A percentile compares a stretch with the other conserved stretches of the same genome.
Evolutionary conservation across 805 yeast genomes (phyloP).

Genomic region (Saccharomycopsis fermentans): DNA sequence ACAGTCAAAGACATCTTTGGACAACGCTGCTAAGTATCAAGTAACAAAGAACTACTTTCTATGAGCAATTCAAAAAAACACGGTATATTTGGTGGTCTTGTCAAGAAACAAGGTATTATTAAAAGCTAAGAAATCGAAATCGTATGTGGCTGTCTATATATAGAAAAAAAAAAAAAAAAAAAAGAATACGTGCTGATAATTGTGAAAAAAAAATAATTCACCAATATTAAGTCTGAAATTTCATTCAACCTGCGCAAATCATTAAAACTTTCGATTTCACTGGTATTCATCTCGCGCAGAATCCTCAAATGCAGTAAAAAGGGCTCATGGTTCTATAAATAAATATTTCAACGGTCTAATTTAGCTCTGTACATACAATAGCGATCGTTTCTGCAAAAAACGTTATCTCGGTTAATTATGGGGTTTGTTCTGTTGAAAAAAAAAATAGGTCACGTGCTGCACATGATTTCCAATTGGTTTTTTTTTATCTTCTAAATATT

Average conservation of each 20-base stretch:
- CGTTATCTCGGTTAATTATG: background rate
- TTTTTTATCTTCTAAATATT: background rate
- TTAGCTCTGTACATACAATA: too few species aligned
- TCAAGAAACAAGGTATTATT: too few species aligned
- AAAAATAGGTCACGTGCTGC: background rate
- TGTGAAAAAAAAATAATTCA: background rate
- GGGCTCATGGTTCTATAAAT: too few species aligned
- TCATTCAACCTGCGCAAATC: background rate
- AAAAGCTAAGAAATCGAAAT: background rate
- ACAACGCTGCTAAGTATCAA: background rate
- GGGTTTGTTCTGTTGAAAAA: background rate
- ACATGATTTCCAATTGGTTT: too few species aligned
- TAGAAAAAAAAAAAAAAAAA: background rate
- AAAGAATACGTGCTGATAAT: background rate
- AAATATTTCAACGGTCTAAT: too few species aligned
- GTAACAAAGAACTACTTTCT: background rate
- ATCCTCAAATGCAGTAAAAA: too few species aligned
- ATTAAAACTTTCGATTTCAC: too few species aligned
- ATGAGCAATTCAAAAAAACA: too few species aligned
- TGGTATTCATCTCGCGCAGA: too few species aligned
- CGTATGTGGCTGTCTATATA: too few species aligned
- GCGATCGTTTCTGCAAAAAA: background rate
- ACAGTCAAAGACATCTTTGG: slow-evolving; percentile 1
- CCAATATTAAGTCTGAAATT: background rate
- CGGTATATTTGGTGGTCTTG: too few species aligned